Evolutionary conservation across 1,139 yeast species (phyloP).

Genomic region (Kurtzmaniella quercitrusa): DNA sequence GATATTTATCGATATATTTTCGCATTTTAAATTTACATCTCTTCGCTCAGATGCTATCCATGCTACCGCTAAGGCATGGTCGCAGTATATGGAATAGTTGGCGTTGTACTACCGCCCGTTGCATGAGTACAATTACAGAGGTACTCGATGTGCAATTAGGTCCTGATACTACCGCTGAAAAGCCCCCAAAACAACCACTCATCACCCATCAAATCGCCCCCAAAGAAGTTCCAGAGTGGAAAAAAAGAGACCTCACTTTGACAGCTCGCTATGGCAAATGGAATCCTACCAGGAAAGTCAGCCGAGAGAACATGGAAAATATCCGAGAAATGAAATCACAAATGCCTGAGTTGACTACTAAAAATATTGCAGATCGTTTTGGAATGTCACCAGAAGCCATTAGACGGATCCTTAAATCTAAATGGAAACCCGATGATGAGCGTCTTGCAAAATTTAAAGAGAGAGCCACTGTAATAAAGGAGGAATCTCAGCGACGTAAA

Average conservation of each 20-base stretch:
- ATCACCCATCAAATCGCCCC: slow-evolving; percentile 21
- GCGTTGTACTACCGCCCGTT: too few species aligned
- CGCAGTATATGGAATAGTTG: too few species aligned
- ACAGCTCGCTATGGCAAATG: slow-evolving; percentile 60
- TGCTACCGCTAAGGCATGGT: too few species aligned
- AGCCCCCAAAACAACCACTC: slow-evolving; percentile 40
- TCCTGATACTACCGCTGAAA: too few species aligned
- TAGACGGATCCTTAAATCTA: slow-evolving; percentile 70
- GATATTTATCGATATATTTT: too few species aligned
- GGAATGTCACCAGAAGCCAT: slow-evolving; percentile 79
- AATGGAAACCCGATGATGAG: slow-evolving; percentile 63
- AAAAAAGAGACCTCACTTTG: slow-evolving; percentile 59
- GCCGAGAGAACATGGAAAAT: slow-evolving; percentile 68
- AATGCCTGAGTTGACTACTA: slow-evolving; percentile 57
- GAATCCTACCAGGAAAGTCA: slow-evolving; percentile 67
- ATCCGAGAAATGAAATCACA: slow-evolving; percentile 52
- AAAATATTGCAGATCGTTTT: slow-evolving; percentile 62
- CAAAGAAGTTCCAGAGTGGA: slow-evolving; percentile 47
- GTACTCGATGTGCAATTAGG: too few species aligned
- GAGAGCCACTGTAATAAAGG: slow-evolving; percentile 42
- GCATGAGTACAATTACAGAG: too few species aligned
- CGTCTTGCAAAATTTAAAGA: slow-evolving; percentile 44
- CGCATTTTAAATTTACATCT: too few species aligned
- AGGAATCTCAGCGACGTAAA: slow-evolving; percentile 10
- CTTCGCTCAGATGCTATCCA: too few species aligned